Evolutionary conservation across 805 yeast genomes (phyloP).

Genomic region (Lachancea waltii): DNA sequence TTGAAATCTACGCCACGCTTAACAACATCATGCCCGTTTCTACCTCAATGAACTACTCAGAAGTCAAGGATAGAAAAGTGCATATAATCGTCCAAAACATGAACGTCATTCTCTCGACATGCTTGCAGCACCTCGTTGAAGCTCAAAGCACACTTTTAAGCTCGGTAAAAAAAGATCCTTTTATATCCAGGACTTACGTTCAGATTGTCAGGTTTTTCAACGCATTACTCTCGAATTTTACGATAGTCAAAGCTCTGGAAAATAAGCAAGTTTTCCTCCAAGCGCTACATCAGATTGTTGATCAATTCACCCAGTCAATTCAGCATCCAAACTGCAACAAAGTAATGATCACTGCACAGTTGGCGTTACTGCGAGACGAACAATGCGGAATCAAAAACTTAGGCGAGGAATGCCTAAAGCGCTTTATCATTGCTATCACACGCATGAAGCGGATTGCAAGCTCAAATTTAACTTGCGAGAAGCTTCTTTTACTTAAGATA

Average conservation of each 20-base stretch:
- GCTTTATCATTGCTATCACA: conserved; percentile 13
- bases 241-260: conserved; percentile 15
- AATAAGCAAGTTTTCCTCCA: conserved; percentile 10
- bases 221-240: conserved; percentile 22
- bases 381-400: conserved; percentile 19
- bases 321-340: conserved; percentile 23
- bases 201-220: conserved; percentile 28
- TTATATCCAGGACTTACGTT: conserved; percentile 24
- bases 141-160: conserved; percentile 17
- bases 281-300: conserved; percentile 16
- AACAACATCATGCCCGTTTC: conserved; percentile 23
- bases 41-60: conserved; percentile 4
- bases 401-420: no score
- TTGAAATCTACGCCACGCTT: conserved; percentile 31
- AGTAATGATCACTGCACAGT: conserved; percentile 23
- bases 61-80: conserved; percentile 16
- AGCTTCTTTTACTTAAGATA: conserved; percentile 19
- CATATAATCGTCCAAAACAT: conserved; percentile 17
- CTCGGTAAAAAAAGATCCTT: conserved; percentile 23
- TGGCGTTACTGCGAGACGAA: conserved; percentile 24
- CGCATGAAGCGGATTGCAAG: conserved; percentile 24
- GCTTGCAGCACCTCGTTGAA: conserved; percentile 14
- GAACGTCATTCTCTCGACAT: conserved; percentile 10
- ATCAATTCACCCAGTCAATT: conserved; percentile 16
- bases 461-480: conserved; percentile 23